Base-by-base conservation (phyloP, 441 rosid genomes). In the Theobroma grandiflorum region DNA sequence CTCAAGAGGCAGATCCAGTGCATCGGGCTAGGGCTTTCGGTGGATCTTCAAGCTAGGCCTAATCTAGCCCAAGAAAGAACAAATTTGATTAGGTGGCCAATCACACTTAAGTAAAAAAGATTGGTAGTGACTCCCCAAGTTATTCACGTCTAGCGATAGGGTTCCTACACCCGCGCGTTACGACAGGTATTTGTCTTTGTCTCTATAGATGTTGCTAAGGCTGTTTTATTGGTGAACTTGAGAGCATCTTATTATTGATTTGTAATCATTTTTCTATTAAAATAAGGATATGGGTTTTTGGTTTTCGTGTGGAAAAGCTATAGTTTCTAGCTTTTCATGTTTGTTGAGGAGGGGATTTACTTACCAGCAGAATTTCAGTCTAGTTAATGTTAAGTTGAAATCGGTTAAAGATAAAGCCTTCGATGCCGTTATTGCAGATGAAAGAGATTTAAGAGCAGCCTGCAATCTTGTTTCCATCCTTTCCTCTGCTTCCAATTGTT, bases 361-460 rank as follows among this genome's bases (percentile, higher is more conserved):
- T 76, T n/a, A n/a, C n/a, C n/a, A n/a, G n/a, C n/a, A n/a, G 81
- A 87, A 63, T 66, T 81, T 78, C 79, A 74, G 87, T 78, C 73
- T 95, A 55, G 97, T 95, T 67, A 95, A 95, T 72, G 91, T 95
- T 0, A 95, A 93, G 81, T 73, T 95, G 71, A 94, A 94, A 88
- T 92, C 98, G 99, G 98, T 77, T 8, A 95, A 95, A 84, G 98
- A 95, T 82, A 88, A 83, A 33, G 85, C 85, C 5, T 86, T 95
- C 6, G 99, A 95, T 78, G 85, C 84, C 31, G 92, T 86, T 12
- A 91, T 91, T 57, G 79, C 81, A 59, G 87, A 88, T 63, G 93
- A 93, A 74, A 84, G 79, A 52, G 88, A 92, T 78, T 89, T 94
- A 35, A 93, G 69, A 86, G 98, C 99, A 14, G 90, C 86, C 14